phyloP scores from a whole-genome alignment of 257 asterid species.

The Phtheirospermum japonicum region DNA sequence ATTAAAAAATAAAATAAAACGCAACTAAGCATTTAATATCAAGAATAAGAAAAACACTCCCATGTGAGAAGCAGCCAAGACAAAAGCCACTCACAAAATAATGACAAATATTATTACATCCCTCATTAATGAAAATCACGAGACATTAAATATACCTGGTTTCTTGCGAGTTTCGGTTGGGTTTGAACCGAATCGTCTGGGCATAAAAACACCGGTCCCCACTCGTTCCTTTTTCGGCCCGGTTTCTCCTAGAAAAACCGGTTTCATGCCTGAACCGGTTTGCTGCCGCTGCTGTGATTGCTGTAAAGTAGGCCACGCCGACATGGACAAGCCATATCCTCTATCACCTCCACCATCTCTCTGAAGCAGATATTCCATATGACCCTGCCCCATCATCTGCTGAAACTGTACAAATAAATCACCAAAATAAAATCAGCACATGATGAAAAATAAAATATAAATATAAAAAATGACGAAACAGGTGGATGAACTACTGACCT shows the following conservation, averaged over 20 bases:
- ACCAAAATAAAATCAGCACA: background rate
- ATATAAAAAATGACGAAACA: background rate
- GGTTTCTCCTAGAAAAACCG: slow-evolving; percentile 46
- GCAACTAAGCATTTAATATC: too few species aligned
- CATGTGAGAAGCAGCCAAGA: too few species aligned
- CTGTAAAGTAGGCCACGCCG: slow-evolving; percentile 45
- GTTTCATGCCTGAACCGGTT: slow-evolving; percentile 41
- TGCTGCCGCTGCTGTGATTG: slow-evolving; percentile 36
- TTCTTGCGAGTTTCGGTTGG: slow-evolving; percentile 41
- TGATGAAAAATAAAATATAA: background rate
- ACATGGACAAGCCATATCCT: background rate
- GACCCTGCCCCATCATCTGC: slow-evolving; percentile 26
- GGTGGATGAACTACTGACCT: slow-evolving; percentile 25
- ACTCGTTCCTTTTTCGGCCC: slow-evolving; percentile 48
- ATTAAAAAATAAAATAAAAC: too few species aligned
- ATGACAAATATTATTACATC: too few species aligned
- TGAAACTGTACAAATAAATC: slow-evolving; percentile 28
- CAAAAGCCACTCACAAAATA: too few species aligned
- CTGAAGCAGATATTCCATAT: slow-evolving; percentile 30
- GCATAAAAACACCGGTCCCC: slow-evolving; percentile 87
- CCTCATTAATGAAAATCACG: background rate
- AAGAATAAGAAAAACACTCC: too few species aligned
- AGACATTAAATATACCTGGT: slow-evolving; percentile 34
- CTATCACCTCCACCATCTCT: slow-evolving; percentile 27
- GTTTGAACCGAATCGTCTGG: slow-evolving; percentile 40